Conservation (phyloP, 2,329 filamentous ascomycete genomes). For the Aspergillus spinulosporus region DNA sequence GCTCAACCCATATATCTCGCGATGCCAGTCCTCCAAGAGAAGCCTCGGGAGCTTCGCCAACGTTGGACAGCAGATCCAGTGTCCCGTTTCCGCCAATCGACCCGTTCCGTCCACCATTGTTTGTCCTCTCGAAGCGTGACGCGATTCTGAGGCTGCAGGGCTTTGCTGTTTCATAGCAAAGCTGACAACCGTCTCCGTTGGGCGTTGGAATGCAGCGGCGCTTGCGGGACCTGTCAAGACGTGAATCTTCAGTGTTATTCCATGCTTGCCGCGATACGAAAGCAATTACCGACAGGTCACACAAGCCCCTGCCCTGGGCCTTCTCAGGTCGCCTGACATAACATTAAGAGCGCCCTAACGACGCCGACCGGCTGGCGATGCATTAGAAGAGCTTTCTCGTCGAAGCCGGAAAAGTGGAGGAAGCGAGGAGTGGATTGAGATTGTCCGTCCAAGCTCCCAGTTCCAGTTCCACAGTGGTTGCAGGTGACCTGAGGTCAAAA, state of each 20-base stretch:
- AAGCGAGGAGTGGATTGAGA: background rate
- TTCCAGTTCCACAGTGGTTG: no score
- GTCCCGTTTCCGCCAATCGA: background rate
- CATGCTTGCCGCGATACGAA: background rate
- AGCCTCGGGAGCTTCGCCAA: background rate
- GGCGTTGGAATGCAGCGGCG: conserved; percentile 21
- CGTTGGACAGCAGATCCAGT: background rate
- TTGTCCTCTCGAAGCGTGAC: background rate
- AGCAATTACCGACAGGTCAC: conserved; percentile 17
- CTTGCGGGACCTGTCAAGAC: conserved; percentile 13
- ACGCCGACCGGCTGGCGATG: background rate
- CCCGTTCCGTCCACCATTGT: background rate
- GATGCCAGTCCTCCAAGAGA: conserved; percentile 7
- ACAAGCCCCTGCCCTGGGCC: conserved; percentile 19
- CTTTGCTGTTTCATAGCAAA: conserved; percentile 18
- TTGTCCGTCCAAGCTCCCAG: no score
- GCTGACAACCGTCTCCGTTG: conserved; percentile 15
- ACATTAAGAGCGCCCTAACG: background rate
- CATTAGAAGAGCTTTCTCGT: background rate
- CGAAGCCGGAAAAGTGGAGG: background rate
- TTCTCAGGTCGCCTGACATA: conserved; percentile 8
- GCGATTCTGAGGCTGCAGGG: conserved; percentile 17
- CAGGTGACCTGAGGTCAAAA: no score
- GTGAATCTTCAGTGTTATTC: background rate
- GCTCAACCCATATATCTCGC: conserved; percentile 16